A percentile compares a stretch with the other conserved stretches of the same genome.
Evolutionary conservation across 2,329 filamentous ascomycete genomes (phyloP).

Genomic region (Talaromyces sp.): DNA sequence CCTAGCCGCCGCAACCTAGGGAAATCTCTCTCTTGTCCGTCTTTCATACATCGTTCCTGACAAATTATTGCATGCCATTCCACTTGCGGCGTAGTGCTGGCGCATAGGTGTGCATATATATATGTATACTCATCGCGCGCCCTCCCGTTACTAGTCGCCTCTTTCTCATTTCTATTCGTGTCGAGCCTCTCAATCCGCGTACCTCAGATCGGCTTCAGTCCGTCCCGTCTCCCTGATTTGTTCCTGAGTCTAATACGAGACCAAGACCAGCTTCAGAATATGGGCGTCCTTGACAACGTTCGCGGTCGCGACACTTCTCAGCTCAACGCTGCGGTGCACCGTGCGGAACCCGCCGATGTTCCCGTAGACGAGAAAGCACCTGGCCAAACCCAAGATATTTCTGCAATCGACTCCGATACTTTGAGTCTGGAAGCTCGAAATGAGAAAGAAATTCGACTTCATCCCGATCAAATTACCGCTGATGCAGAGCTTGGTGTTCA

Average conservation of each 20-base stretch:
- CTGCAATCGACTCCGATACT: constrained; percentile 23
- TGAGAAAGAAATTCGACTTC: constrained; percentile 27
- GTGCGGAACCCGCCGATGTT: not conserved
- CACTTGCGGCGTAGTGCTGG: not conserved
- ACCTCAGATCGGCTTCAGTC: not conserved
- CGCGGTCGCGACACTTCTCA: constrained; percentile 17
- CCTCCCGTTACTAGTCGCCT: not conserved
- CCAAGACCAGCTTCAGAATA: not conserved
- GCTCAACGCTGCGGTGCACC: constrained; percentile 9
- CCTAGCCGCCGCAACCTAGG: not conserved
- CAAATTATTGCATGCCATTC: not conserved
- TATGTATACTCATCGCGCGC: not conserved
- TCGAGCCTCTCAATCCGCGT: not conserved
- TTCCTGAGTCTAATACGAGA: too few relatives aligned
- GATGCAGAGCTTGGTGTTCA: constrained; percentile 35
- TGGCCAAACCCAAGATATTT: constrained; percentile 13
- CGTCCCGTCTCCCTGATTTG: too few relatives aligned
- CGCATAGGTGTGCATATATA: not conserved
- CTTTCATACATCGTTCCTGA: too few relatives aligned
- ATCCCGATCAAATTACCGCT: constrained; percentile 27
- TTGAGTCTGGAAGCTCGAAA: constrained; percentile 29
- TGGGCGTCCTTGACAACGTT: constrained; percentile 16
- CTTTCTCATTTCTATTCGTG: not conserved
- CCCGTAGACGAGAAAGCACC: constrained; percentile 7
- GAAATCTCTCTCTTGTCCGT: not conserved